Evolutionary conservation across 805 yeast genomes (phyloP), one percentile per base, ranked within the genome.

Genomic region (Pichia phayaonensis): DNA sequence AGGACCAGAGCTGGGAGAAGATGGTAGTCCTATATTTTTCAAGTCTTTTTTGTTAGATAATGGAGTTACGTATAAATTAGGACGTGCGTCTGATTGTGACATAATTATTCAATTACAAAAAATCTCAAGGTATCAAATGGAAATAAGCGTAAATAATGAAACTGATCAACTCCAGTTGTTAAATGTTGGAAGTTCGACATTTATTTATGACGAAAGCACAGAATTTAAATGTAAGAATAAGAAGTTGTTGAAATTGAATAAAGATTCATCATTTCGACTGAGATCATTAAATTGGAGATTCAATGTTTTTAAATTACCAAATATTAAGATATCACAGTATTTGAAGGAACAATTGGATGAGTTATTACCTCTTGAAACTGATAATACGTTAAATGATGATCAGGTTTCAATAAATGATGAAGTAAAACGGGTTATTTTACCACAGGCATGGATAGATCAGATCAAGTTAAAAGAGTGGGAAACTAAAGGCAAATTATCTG

Each of bases 201-300:
- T 47, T 47, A 13, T 48, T n/a, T 40, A 44, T 45, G 45, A 15
- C 5, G n/a, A 23, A 3, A 43, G 41, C 8, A 42, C 29, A 27
- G 48, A 45, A 24, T 23, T 48, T 18, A 48, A 48, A 7, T 47
- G 47, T 26, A 40, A 42, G 11, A 10, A 2, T 15, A 27, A 40
- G 3, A 44, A 39, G 4, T 5, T 24, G 3, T 7, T 48, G 18
- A 18, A 39, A 8, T 21, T 48, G 8, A 23, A 22, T n/a, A 38
- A 11, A 15, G 16, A 26, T 26, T 22, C 27, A 7, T 11, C 22
- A 3, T 38, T 44, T 7, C 44, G 27, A 29, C 18, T 48, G 7
- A n/a, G 47, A 34, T 48, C 51, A 16, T 27, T 42, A 16, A 18
- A 40, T 40, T 49, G 52, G 52, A 34, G 24, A 21, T 49, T 49